Evolutionary conservation across 1,284 basidiomycete genomes (phyloP).

Genomic region (Trametes pubescens): DNA sequence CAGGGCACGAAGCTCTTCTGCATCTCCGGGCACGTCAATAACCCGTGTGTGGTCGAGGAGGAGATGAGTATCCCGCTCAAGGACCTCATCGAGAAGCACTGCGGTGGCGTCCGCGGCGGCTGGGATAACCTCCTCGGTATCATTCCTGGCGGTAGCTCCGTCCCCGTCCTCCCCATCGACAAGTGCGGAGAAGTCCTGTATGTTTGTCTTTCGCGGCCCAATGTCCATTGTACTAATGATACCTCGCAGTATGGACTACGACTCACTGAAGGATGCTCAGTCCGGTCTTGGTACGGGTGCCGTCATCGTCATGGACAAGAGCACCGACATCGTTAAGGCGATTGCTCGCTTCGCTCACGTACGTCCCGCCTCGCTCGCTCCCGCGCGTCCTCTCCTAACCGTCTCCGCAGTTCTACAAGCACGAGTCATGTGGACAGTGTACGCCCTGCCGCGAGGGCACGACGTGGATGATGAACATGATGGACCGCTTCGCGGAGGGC

Average conservation of each 20-base stretch:
- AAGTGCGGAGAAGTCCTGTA: conserved; percentile 86
- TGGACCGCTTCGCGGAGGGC: conserved; percentile 92
- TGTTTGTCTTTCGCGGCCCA: conserved; percentile 44
- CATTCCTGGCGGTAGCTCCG: conserved; percentile 94
- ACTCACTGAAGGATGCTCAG: conserved; percentile 95
- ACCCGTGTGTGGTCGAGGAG: conserved; percentile 97
- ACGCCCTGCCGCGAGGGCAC: conserved; percentile 97
- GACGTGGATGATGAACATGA: conserved; percentile 99
- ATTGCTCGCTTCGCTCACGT: conserved; percentile 93
- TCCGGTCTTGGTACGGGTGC: conserved; percentile 97
- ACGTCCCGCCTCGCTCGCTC: conserved; percentile 29
- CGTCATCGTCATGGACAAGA: conserved; percentile 99
- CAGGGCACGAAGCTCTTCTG: conserved; percentile 97
- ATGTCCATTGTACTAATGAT: conserved; percentile 11
- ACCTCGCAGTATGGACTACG: conserved; percentile 93
- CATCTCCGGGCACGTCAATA: conserved; percentile 97
- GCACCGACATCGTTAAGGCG: conserved; percentile 91
- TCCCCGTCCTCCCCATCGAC: conserved; percentile 90
- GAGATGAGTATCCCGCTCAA: conserved; percentile 98
- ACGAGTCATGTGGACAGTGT: conserved; percentile 99
- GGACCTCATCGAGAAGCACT: conserved; percentile 96
- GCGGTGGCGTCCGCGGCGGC: conserved; percentile 92
- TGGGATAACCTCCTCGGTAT: conserved; percentile 98
- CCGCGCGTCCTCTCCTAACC: conserved; percentile 1
- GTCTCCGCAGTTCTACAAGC: conserved; percentile 85